These are phyloP conservation scores for Paramecium sonneborni DNA, from an alignment of 73 alveolate genomes.

Conservation along the genomic window DNA sequence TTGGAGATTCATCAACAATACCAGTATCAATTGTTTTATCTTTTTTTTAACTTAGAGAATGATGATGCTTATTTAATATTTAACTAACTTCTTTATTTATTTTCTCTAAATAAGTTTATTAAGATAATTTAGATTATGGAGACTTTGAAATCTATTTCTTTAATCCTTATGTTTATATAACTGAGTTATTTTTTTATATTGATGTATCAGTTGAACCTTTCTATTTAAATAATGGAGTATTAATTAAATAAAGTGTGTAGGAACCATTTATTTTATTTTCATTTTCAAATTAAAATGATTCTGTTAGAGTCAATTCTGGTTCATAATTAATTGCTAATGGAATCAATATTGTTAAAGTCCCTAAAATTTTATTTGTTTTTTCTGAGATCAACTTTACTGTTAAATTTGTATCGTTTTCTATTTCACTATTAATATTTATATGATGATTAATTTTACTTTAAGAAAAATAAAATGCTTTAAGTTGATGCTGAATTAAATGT, in stretches of 20 bases:
- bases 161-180: neutral
- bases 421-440: neutral
- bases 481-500: neutral
- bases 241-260: neutral
- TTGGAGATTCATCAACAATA: constrained; percentile 1
- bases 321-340: constrained; percentile 10
- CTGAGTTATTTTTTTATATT: neutral
- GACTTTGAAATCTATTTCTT: neutral
- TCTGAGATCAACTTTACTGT: neutral
- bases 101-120: neutral
- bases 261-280: neutral
- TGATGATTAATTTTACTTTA: neutral
- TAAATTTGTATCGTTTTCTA: neutral
- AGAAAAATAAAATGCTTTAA: neutral
- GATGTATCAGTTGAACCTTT: neutral
- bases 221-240: neutral
- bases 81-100: neutral
- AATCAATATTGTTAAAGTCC: neutral
- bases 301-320: neutral
- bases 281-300: neutral
- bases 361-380: neutral
- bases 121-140: neutral
- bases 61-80: neutral
- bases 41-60: neutral
- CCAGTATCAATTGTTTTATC: neutral